Base-by-base conservation (phyloP, 164 flowering plant genomes). In the Vitis amurensis region DNA sequence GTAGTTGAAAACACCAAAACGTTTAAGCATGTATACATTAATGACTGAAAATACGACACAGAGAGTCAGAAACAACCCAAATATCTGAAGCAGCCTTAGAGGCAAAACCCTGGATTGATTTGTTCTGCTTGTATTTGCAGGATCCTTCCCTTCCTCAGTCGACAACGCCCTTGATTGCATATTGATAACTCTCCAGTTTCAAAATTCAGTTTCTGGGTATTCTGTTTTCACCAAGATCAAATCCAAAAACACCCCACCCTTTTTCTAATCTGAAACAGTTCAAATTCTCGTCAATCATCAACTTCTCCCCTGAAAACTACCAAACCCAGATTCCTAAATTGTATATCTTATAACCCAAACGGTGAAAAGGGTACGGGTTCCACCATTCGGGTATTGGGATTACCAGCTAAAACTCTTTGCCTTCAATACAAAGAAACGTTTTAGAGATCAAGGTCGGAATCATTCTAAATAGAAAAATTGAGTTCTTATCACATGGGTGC, bases 71-170 rank as follows among this genome's bases (percentile, higher is more conserved):
- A 17, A 17, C 19, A 68, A 79, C 50, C 31, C 84, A 83, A 66
- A 78, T 51, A 7, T 17, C 19, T 17, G 19, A 17, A 17, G 19
- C 19, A 17, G 19, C 19, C 19, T 17, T 17, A 17, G 19, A 17
- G 19, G 19, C 19, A 17, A 17, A 17, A 17, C 19, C 19, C 19
- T 17, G 19, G 19, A 17, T 17, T 17, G 19, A 17, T 17, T 17
- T 17, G 19, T 17, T 17, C 19, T 17, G 19, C 19, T 17, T 17
- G 19, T 17, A 17, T 17, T 17, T 17, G 68, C 52, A 44, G 76
- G 68, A 30, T 80, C 85, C 62, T 83, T 80, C 50, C 78, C 82
- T 69, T 85, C 87, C 74, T 85, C 89, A 47, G 80, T 23, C 1
- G 79, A 61, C 62, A 71, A 49, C 29, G 64, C 73, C 66, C 74